These are phyloP conservation scores for Paramyrothecium roridum DNA, from an alignment of 2,329 filamentous ascomycete species.

Conservation along the genomic window DNA sequence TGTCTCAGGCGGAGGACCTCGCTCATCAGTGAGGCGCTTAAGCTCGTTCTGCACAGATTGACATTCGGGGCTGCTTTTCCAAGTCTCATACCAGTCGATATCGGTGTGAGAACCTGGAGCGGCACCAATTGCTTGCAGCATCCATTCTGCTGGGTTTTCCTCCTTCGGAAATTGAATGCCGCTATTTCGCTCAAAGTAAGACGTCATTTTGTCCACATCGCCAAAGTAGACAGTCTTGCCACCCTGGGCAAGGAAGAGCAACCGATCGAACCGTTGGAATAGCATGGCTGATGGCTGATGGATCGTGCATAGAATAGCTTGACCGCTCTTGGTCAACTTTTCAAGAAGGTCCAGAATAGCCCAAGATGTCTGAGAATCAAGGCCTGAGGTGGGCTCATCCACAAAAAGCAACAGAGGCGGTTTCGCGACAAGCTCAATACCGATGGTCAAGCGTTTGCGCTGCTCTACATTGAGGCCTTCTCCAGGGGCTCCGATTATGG, in stretches of 20 bases:
- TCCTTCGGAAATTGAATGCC: slow-evolving; percentile 45
- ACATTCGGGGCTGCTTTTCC: slow-evolving; percentile 37
- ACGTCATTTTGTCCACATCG: slow-evolving; percentile 47
- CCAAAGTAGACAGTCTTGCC: slow-evolving; percentile 57
- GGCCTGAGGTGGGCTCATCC: slow-evolving; percentile 87
- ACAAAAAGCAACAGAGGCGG: slow-evolving; percentile 84
- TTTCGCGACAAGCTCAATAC: slow-evolving; percentile 87
- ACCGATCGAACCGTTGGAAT: slow-evolving; percentile 81
- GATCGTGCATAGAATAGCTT: slow-evolving; percentile 89
- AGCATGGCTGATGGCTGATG: slow-evolving; percentile 91
- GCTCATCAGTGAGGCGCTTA: slow-evolving; percentile 19
- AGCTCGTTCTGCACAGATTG: slow-evolving; percentile 8
- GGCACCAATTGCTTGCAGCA: slow-evolving; percentile 40
- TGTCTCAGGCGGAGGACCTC: too few species aligned
- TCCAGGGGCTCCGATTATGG: slow-evolving; percentile 81
- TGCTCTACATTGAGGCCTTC: slow-evolving; percentile 73
- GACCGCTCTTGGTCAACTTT: slow-evolving; percentile 81
- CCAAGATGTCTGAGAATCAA: slow-evolving; percentile 89
- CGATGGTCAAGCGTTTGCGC: slow-evolving; percentile 77
- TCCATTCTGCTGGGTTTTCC: slow-evolving; percentile 64
- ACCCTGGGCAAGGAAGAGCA: slow-evolving; percentile 58
- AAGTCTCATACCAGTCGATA: slow-evolving; percentile 42
- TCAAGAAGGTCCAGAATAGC: slow-evolving; percentile 81
- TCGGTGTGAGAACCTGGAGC: slow-evolving; percentile 44
- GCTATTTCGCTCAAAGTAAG: slow-evolving; percentile 60